Conservation (phyloP, 305 asterid species). For the Fraxinus sp. region DNA sequence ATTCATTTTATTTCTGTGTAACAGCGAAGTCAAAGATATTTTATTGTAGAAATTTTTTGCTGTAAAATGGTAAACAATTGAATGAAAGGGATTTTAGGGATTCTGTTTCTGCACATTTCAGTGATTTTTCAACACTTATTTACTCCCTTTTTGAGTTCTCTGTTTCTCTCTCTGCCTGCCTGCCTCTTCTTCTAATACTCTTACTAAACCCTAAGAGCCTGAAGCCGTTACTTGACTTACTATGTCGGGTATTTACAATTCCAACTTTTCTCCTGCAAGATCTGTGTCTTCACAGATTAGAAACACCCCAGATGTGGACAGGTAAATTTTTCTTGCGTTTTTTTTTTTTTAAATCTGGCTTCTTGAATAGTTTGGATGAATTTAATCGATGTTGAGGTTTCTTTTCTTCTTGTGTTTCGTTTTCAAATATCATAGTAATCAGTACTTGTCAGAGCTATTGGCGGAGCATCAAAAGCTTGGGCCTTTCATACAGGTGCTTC, state of each 20-base stretch:
- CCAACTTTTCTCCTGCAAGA: slow-evolving; percentile 85
- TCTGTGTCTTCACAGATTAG: slow-evolving; percentile 84
- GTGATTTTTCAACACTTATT: background rate
- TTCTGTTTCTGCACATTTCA: slow-evolving; percentile 8
- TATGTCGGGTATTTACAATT: slow-evolving; percentile 82
- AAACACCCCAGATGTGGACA: slow-evolving; percentile 63
- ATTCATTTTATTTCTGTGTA: background rate
- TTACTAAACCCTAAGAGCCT: slow-evolving; percentile 15
- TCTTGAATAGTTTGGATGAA: background rate
- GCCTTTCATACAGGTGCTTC: slow-evolving; percentile 90
- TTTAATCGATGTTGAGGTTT: slow-evolving; percentile 7
- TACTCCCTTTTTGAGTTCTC: slow-evolving; percentile 17
- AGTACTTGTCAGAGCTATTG: slow-evolving; percentile 78
- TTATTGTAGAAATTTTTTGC: background rate
- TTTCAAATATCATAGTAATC: slow-evolving; percentile 44
- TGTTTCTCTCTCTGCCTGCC: slow-evolving; percentile 9
- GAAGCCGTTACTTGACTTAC: slow-evolving; percentile 21
- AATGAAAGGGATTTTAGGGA: slow-evolving; percentile 13
- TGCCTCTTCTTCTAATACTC: slow-evolving; percentile 4
- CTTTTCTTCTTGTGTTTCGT: background rate
- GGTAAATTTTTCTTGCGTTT: slow-evolving; percentile 26
- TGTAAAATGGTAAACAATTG: background rate
- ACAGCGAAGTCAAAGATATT: background rate
- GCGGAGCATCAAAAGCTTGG: slow-evolving; percentile 90
- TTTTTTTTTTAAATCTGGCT: background rate